Evolutionary conservation across 352 stramenopile genomes (phyloP).

Genomic region (Phytopythium helicoides): DNA sequence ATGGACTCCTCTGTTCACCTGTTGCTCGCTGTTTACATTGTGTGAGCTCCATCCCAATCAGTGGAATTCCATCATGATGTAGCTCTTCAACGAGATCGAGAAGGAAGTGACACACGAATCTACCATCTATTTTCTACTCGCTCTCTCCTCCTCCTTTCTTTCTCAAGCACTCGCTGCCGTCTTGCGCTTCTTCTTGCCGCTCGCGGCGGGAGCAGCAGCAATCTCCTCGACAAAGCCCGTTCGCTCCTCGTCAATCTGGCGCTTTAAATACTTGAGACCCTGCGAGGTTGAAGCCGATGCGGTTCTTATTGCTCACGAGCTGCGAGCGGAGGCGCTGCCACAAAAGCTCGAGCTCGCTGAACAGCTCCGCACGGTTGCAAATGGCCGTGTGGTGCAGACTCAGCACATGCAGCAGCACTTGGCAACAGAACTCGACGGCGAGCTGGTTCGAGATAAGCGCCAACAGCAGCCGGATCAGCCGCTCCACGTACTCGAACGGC

Average conservation of each 20-base stretch:
- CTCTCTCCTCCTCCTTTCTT: neutral
- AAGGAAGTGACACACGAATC: too few species aligned
- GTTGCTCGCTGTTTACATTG: too few species aligned
- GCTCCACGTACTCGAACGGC: constrained; percentile 95
- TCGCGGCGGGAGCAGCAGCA: constrained; percentile 19
- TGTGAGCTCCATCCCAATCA: too few species aligned
- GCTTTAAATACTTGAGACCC: constrained; percentile 88
- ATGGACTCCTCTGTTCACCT: too few species aligned
- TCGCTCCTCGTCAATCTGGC: constrained; percentile 73
- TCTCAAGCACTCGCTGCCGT: constrained; percentile 10
- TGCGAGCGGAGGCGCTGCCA: constrained; percentile 73
- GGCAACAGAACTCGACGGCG: constrained; percentile 93
- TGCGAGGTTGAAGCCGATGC: constrained; percentile 86
- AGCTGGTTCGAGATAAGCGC: constrained; percentile 85
- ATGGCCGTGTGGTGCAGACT: constrained; percentile 81
- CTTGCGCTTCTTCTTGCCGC: constrained; percentile 61
- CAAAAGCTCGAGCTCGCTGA: constrained; percentile 78
- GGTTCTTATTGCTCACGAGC: constrained; percentile 78
- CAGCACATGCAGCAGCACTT: constrained; percentile 71
- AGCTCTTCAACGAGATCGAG: too few species aligned
- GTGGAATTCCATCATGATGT: too few species aligned
- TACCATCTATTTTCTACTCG: constrained; percentile 1
- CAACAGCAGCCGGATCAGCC: constrained; percentile 92
- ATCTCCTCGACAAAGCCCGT: constrained; percentile 82
- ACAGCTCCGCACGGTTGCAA: constrained; percentile 56